Evolutionary conservation across 208 protist species (phyloP).

Genomic region (Lotmaria passim): DNA sequence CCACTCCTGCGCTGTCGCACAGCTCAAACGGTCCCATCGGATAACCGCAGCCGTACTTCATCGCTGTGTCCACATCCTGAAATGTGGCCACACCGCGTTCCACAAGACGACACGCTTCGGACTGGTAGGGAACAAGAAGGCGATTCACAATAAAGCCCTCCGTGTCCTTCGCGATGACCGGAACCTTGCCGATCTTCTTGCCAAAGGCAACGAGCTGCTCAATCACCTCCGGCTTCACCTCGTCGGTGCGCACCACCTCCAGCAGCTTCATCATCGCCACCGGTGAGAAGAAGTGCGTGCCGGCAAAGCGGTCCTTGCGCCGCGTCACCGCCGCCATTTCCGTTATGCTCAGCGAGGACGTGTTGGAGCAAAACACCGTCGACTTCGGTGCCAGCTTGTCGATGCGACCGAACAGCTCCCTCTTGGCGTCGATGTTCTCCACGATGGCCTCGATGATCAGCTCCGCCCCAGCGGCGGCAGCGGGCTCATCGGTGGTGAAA

Average conservation of each 20-base stretch:
- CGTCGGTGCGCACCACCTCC: slow-evolving; percentile 78
- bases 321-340: slow-evolving; percentile 64
- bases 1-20: slow-evolving; percentile 77
- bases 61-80: slow-evolving; percentile 86
- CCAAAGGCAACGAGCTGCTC: slow-evolving; percentile 52
- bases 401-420: slow-evolving; percentile 52
- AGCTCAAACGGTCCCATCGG: slow-evolving; percentile 93
- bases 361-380: slow-evolving; percentile 89
- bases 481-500: slow-evolving; percentile 60
- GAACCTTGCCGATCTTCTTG: slow-evolving; percentile 66
- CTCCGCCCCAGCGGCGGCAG: slow-evolving; percentile 44
- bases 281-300: slow-evolving; percentile 92
- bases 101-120: slow-evolving; percentile 78
- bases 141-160: slow-evolving; percentile 93
- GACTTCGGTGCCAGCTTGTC: slow-evolving; percentile 59
- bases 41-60: slow-evolving; percentile 90
- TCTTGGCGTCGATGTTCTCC: slow-evolving; percentile 73
- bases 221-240: slow-evolving; percentile 56
- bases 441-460: slow-evolving; percentile 73
- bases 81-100: slow-evolving; percentile 78
- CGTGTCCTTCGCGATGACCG: slow-evolving; percentile 81
- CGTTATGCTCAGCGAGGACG: slow-evolving; percentile 74
- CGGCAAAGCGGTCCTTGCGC: slow-evolving; percentile 74
- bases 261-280: slow-evolving; percentile 92
- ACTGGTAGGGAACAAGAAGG: slow-evolving; percentile 81